These are phyloP conservation scores for Apophysomyces ossiformis DNA, from an alignment of 371 early-diverging fungal genomes.

Conservation along the genomic window DNA sequence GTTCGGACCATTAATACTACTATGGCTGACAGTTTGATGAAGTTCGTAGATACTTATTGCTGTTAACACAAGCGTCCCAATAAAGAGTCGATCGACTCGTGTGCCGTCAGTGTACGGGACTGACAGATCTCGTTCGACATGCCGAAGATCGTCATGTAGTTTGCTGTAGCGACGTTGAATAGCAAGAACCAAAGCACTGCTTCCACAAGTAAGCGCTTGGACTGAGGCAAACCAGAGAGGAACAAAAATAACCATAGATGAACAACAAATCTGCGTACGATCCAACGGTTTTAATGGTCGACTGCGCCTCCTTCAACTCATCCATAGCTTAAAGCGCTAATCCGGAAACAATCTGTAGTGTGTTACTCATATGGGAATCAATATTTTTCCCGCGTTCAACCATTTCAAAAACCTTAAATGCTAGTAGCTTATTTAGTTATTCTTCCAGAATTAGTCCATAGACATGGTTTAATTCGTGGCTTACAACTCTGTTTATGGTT, in stretches of 20 bases:
- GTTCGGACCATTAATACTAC: not conserved
- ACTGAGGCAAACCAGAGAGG: conserved; percentile 18
- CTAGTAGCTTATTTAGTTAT: too few relatives aligned
- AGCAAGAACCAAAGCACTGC: conserved; percentile 23
- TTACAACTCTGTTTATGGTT: too few relatives aligned
- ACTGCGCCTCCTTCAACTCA: too few relatives aligned
- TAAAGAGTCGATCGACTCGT: conserved; percentile 20
- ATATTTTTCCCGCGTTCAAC: too few relatives aligned
- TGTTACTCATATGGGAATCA: too few relatives aligned
- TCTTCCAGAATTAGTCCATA: too few relatives aligned
- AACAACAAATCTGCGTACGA: not conserved
- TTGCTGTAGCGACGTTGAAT: conserved; percentile 16
- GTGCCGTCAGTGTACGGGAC: conserved; percentile 25
- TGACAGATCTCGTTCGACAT: conserved; percentile 23
- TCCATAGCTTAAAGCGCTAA: too few relatives aligned
- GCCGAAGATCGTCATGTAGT: not conserved
- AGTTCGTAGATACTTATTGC: conserved; percentile 15
- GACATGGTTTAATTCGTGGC: too few relatives aligned
- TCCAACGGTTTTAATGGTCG: too few relatives aligned
- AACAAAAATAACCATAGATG: not conserved
- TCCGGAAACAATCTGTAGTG: too few relatives aligned
- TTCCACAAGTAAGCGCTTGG: conserved; percentile 4
- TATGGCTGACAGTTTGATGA: not conserved
- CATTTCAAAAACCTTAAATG: too few relatives aligned
- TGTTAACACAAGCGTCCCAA: conserved; percentile 18